A percentile compares a stretch with the other conserved stretches of the same genome.
Conservation (phyloP, 257 asterid species). For the Solanum gracilifrons region DNA sequence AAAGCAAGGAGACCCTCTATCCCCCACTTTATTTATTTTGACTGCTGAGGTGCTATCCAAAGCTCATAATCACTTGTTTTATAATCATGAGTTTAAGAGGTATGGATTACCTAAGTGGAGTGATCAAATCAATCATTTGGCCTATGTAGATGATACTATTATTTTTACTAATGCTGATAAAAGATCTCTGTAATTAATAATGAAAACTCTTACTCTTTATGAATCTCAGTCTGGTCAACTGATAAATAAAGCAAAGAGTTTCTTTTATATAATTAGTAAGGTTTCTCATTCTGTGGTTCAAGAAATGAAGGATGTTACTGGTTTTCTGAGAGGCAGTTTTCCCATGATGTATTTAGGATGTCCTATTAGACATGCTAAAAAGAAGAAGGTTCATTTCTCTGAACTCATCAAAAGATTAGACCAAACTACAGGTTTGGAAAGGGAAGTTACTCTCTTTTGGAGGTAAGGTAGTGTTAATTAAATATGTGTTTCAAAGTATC, state of each 20-base stretch:
- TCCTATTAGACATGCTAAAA: not conserved
- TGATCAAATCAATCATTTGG: too few relatives aligned
- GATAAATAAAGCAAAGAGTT: not conserved
- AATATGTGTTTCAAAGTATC: not conserved
- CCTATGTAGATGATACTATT: not conserved
- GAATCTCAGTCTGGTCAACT: not conserved
- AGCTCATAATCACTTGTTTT: not conserved
- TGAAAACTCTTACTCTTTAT: not conserved
- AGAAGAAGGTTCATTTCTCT: not conserved
- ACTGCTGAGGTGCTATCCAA: too few relatives aligned
- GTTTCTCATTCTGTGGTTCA: not conserved
- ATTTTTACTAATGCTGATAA: too few relatives aligned
- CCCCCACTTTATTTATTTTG: too few relatives aligned
- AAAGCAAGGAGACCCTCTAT: too few relatives aligned
- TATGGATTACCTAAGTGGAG: not conserved
- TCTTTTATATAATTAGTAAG: not conserved
- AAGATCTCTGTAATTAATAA: not conserved
- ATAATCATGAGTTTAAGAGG: not conserved
- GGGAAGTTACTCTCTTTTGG: not conserved
- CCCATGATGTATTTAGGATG: not conserved
- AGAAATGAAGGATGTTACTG: not conserved
- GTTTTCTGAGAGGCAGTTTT: too few relatives aligned
- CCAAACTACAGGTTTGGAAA: not conserved
- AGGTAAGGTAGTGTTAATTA: not conserved
- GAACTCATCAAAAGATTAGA: not conserved